Base-by-base conservation (phyloP, 2,329 filamentous ascomycete species). In the Colletotrichum incanum region DNA sequence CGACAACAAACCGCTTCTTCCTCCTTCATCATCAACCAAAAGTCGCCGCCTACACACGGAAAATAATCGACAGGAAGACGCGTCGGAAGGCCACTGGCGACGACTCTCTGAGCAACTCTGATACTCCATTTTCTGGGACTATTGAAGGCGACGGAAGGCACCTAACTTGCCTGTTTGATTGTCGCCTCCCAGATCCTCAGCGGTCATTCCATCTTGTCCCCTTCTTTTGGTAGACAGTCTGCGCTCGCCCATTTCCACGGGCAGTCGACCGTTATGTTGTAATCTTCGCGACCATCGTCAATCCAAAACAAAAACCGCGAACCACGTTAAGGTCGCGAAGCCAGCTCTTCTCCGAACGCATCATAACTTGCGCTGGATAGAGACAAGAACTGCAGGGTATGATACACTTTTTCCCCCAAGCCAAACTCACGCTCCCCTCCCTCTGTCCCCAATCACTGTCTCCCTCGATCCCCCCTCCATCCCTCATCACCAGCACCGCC, bases 1-100 rank as follows among this genome's bases (percentile, higher is more conserved):
- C 67, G 66, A 72, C 67, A 61, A 28, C 28, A 52, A 54, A 56
- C 59, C 28, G 52, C 61, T 68, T 64, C 62, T 73, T 45, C 65
- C 58, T 75, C 69, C 67, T 70, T 70, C 69, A 75, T 54, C 75
- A 66, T 63, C 70, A 68, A 56, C 72, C 61, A 37, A 60, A 67
- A 70, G 58, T 37, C 37, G 69, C 45, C 56, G 45, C 28, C 65
- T 58, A 66, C 56, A 34, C 39, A 63, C 69, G 50, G 62, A 67
- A 55, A 54, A 50, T 52, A 73, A 69, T 41, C 72, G 64, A 66
- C 65, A 62, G 65, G 60, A 70, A 66, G 31, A 62, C 61, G 61
- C 65, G 72, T 63, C 72, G 60, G 60, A 73, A 70, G 43, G 60
- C 49, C 70, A 34, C 54, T 56, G 50, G 65, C 70, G 45, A 60